A percentile compares a stretch with the other conserved stretches of the same genome.
These are phyloP conservation scores for Neopestalotiopsis rosae DNA, from an alignment of 2,329 filamentous ascomycete species.

Conservation along the genomic window DNA sequence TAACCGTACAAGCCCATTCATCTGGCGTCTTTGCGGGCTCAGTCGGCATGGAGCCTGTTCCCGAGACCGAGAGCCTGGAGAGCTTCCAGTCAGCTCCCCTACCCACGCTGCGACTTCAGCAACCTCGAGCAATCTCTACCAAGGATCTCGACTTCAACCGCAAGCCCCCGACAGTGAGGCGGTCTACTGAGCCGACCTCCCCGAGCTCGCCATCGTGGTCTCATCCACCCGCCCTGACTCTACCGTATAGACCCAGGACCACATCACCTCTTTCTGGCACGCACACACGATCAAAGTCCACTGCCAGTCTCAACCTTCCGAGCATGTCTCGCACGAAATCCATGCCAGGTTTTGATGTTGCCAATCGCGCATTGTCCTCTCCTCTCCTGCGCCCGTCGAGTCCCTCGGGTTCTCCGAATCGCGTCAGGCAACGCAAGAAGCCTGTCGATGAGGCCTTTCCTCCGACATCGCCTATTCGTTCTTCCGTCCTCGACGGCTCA, in stretches of 20 bases:
- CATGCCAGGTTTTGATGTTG: constrained; percentile 65
- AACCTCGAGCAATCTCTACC: constrained; percentile 39
- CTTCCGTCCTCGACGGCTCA: constrained; percentile 57
- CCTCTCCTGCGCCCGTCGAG: constrained; percentile 60
- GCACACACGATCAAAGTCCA: constrained; percentile 64
- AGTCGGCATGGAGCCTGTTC: constrained; percentile 66
- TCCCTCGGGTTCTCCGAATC: constrained; percentile 58
- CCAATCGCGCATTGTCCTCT: constrained; percentile 62
- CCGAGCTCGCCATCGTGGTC: constrained; percentile 58
- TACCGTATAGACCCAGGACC: constrained; percentile 67
- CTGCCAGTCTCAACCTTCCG: constrained; percentile 57
- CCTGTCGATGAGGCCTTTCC: constrained; percentile 66
- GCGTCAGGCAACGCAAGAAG: constrained; percentile 59
- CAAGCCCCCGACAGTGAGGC: constrained; percentile 60
- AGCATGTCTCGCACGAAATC: constrained; percentile 68
- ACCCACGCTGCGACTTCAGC: constrained; percentile 57
- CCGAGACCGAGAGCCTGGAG: constrained; percentile 72
- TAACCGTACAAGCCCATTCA: neutral
- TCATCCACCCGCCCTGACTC: constrained; percentile 40
- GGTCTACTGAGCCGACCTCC: constrained; percentile 64
- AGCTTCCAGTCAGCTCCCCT: constrained; percentile 66
- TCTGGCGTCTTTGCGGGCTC: neutral
- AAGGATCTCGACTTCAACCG: constrained; percentile 48
- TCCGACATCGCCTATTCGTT: constrained; percentile 55
- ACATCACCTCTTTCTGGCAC: constrained; percentile 64